Percentiles rank a stretch among this genome's conserved stretches.
Conservation (phyloP, 176 grass and related monocot species). For the Oryza officinalis region DNA sequence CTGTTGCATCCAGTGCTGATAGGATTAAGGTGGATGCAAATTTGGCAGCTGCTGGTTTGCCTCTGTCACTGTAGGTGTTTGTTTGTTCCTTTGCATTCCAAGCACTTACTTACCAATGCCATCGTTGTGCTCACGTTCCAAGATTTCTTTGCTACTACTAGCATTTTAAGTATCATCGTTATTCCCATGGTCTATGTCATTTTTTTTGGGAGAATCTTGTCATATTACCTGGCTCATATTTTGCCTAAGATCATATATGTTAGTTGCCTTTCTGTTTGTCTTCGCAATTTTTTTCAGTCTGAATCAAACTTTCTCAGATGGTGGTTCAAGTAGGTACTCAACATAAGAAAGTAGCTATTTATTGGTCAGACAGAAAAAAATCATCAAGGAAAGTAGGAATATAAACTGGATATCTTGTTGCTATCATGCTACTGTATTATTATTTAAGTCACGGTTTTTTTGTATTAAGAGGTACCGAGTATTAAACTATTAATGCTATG, state of each 20-base stretch:
- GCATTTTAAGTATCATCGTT: background rate
- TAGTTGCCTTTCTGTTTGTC: background rate
- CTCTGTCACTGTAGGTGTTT: slow-evolving; percentile 65
- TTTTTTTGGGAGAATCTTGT: slow-evolving; percentile 3
- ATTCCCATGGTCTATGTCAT: background rate
- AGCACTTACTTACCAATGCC: background rate
- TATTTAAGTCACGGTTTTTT: background rate
- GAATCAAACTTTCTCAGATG: slow-evolving; percentile 2
- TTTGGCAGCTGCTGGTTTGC: slow-evolving; percentile 81
- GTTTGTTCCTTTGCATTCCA: slow-evolving; percentile 37
- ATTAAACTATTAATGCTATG: background rate
- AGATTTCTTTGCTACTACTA: background rate
- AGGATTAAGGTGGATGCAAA: slow-evolving; percentile 95
- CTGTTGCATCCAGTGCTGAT: slow-evolving; percentile 95
- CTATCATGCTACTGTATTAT: slow-evolving; percentile 1
- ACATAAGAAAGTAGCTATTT: background rate
- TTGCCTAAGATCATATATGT: background rate
- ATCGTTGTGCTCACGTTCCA: background rate
- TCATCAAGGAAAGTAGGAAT: background rate
- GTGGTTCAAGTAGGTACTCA: background rate
- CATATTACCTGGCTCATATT: background rate
- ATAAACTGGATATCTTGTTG: slow-evolving; percentile 4
- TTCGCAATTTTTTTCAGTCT: background rate
- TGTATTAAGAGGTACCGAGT: background rate
- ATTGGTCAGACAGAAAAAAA: background rate